Percentiles rank a stretch among this genome's conserved stretches.
Conservation (phyloP, 2,329 filamentous ascomycete species). For the Fusarium annulatum region DNA sequence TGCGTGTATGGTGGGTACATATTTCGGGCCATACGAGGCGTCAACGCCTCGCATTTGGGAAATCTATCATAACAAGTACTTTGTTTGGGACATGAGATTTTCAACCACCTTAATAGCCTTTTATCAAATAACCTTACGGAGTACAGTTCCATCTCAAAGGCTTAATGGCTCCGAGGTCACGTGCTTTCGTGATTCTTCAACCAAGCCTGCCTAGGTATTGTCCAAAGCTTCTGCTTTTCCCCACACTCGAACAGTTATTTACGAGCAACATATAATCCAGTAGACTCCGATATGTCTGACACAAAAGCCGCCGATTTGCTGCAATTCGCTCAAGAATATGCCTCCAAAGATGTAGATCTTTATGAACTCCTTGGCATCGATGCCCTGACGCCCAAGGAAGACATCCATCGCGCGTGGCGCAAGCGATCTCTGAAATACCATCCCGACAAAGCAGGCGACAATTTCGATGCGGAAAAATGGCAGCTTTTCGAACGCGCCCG, state of each 20-base stretch:
- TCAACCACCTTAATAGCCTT: not conserved
- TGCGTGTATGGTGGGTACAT: not conserved
- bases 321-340: conserved; percentile 67
- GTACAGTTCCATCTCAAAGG: not conserved
- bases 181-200: conserved; percentile 32
- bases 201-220: not conserved
- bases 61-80: not conserved
- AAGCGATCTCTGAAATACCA: conserved; percentile 90
- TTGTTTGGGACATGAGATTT: not conserved
- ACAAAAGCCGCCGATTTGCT: conserved; percentile 61
- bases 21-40: not conserved
- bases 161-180: conserved; percentile 8
- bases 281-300: conserved; percentile 43
- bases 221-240: not conserved
- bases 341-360: conserved; percentile 74
- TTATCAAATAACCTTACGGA: not conserved
- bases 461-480: conserved; percentile 83
- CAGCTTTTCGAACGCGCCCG: conserved; percentile 87
- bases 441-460: conserved; percentile 85
- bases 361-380: conserved; percentile 80
- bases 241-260: not conserved
- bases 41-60: not conserved
- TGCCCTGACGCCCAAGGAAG: conserved; percentile 72
- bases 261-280: not conserved
- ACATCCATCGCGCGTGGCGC: conserved; percentile 86